Evolutionary conservation across 2,329 filamentous ascomycete species (phyloP).

Genomic region (Trichothecium sympodiale): DNA sequence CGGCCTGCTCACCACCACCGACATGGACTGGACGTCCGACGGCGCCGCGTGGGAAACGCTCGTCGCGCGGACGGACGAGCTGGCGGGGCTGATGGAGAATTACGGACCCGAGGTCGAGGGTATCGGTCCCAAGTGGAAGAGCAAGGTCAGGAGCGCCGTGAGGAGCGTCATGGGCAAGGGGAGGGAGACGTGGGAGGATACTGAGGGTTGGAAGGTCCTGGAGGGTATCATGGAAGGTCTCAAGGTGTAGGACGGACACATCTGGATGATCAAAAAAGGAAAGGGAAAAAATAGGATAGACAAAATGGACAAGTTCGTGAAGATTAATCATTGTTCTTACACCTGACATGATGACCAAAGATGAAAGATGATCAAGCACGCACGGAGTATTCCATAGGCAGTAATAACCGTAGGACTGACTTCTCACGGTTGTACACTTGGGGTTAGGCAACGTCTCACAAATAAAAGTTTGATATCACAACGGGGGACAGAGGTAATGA

Average conservation of each 20-base stretch:
- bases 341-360: too few relatives aligned
- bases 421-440: too few relatives aligned
- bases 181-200: constrained; percentile 65
- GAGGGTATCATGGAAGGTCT: constrained; percentile 44
- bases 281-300: not conserved
- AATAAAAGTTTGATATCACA: too few relatives aligned
- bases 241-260: constrained; percentile 25
- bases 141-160: constrained; percentile 77
- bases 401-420: too few relatives aligned
- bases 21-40: constrained; percentile 35
- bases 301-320: constrained; percentile 1
- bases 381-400: too few relatives aligned
- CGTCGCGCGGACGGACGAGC: constrained; percentile 66
- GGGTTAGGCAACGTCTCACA: too few relatives aligned
- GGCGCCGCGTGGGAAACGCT: constrained; percentile 58
- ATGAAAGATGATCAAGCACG: too few relatives aligned
- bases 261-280: too few relatives aligned
- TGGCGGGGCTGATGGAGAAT: constrained; percentile 76
- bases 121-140: constrained; percentile 74
- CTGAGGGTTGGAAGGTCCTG: constrained; percentile 53
- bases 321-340: too few relatives aligned
- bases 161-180: constrained; percentile 74
- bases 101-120: constrained; percentile 54
- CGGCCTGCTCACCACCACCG: constrained; percentile 3
- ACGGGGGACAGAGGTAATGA: too few relatives aligned